Base-by-base conservation (phyloP, 2,329 filamentous ascomycete genomes). In the Scedosporium apiospermum region DNA sequence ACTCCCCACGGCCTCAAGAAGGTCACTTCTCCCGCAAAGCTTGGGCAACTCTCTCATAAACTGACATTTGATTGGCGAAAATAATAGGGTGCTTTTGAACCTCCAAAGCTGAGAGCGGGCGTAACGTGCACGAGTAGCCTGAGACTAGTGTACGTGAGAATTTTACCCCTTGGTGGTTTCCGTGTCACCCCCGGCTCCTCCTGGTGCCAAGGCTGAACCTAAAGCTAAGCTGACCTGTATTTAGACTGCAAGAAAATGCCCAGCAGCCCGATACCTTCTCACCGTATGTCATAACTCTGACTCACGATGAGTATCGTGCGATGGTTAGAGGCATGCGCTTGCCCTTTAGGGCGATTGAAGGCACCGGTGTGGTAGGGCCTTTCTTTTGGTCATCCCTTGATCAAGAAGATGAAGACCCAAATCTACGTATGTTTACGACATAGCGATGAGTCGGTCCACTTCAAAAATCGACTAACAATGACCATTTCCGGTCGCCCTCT, bases 361-460 rank as follows among this genome's bases (percentile, higher is more conserved):
- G 81, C 18, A 81, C 78, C 21, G 80, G 80, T 63, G 78, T 82
- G 10, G 84, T 87, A 14, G 85, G 84, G 0, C 85, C 84, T 1
- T 86, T 86, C 68, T 87, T 87, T 71, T 87, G 84, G 84, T 80
- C 75, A 49, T 76, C 80, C 1, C 76, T 79, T 64, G 82, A 87
- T 68, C 78, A 82, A 64, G 78, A 85, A 66, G 81, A 83, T 61
- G 75, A 79, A 1, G 78, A 85, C 65, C 81, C 79, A 44, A 81
- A 84, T 71, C 72, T 87, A 57, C 84, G 82, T 83, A 76, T 68
- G 80, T 72, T 27, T 16, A n/a, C 10, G 6, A 18, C 51, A 27
- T 16, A 14, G 12, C 49, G 16, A 51, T 44, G 41, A 42, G 58
- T 53, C 21, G 18, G 46, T 41, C 16, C 6, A n/a, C 16, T 57